Conservation (phyloP, 345 rosid species). For the Hypericum androsaemum region DNA sequence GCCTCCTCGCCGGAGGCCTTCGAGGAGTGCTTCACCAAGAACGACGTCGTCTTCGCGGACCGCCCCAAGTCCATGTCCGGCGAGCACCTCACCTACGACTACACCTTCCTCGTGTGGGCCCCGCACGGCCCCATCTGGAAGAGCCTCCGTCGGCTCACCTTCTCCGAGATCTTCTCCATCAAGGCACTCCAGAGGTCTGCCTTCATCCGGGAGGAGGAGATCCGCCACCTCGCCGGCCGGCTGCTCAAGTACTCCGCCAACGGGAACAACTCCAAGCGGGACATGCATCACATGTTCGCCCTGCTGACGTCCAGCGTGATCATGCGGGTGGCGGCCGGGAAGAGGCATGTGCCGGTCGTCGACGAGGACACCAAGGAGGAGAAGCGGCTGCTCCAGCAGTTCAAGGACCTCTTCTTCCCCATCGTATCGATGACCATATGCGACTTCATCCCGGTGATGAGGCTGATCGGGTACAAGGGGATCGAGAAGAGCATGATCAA, state of each 20-base stretch:
- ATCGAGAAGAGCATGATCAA: conserved; percentile 4
- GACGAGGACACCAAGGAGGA: conserved; percentile 16
- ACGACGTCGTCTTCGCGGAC: conserved; percentile 40
- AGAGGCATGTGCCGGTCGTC: conserved; percentile 12
- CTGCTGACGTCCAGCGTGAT: conserved; percentile 18
- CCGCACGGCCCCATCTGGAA: conserved; percentile 44
- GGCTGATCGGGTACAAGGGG: neutral
- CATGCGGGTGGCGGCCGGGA: conserved; percentile 25
- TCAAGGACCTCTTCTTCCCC: conserved; percentile 2
- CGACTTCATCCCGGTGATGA: conserved; percentile 2
- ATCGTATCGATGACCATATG: conserved; percentile 2
- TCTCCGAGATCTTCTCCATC: conserved; percentile 34
- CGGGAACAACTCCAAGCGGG: conserved; percentile 11
- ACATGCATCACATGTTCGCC: conserved; percentile 18
- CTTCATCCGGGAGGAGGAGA: conserved; percentile 23
- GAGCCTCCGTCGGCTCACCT: conserved; percentile 35
- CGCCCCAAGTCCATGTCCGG: conserved; percentile 34
- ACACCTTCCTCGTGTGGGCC: conserved; percentile 21
- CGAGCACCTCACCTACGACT: conserved; percentile 29
- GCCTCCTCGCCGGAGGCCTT: conserved; percentile 34
- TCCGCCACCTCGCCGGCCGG: conserved; percentile 14
- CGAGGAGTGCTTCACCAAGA: conserved; percentile 43
- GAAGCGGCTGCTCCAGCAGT: neutral
- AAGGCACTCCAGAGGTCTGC: conserved; percentile 16
- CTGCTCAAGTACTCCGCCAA: conserved; percentile 7